phyloP scores from a whole-genome alignment of 192 early-diverging fungal species.

The Pilaira anomala region DNA sequence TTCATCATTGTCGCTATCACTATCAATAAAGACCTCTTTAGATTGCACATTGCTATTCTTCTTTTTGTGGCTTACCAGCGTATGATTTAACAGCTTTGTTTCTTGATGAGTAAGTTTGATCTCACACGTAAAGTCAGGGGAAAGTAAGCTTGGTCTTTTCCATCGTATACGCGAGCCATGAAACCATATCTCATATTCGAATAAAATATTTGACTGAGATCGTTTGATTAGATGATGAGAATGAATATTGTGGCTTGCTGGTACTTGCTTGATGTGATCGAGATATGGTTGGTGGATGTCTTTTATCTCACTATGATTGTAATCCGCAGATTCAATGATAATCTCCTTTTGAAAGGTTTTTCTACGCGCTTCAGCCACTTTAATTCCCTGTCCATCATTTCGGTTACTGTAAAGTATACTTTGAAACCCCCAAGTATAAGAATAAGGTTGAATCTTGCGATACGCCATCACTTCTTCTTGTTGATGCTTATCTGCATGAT shows the following conservation, averaged over 20 bases:
- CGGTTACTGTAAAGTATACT: constrained; percentile 17
- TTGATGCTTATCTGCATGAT: background rate
- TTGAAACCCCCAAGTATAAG: constrained; percentile 38
- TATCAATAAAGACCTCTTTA: constrained; percentile 12
- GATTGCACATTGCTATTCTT: background rate
- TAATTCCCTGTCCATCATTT: background rate
- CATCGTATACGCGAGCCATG: constrained; percentile 26
- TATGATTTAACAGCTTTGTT: background rate
- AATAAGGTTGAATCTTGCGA: constrained; percentile 32
- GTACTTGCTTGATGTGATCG: background rate
- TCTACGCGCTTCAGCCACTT: constrained; percentile 30
- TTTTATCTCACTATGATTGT: background rate
- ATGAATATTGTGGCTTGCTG: background rate
- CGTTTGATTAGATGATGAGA: constrained; percentile 19
- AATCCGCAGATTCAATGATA: constrained; percentile 14
- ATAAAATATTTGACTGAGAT: constrained; percentile 20
- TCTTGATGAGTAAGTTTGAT: constrained; percentile 10
- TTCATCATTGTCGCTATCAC: constrained; percentile 14
- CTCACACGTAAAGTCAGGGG: constrained; percentile 34
- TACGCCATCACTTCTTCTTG: constrained; percentile 20
- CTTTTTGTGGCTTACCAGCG: background rate
- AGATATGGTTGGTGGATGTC: background rate
- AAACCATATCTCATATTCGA: constrained; percentile 28
- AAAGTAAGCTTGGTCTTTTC: constrained; percentile 30
- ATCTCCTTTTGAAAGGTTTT: constrained; percentile 37